These are phyloP conservation scores for Crinitomyces ghanaensis DNA, from an alignment of 805 yeast genomes.

Conservation along the genomic window DNA sequence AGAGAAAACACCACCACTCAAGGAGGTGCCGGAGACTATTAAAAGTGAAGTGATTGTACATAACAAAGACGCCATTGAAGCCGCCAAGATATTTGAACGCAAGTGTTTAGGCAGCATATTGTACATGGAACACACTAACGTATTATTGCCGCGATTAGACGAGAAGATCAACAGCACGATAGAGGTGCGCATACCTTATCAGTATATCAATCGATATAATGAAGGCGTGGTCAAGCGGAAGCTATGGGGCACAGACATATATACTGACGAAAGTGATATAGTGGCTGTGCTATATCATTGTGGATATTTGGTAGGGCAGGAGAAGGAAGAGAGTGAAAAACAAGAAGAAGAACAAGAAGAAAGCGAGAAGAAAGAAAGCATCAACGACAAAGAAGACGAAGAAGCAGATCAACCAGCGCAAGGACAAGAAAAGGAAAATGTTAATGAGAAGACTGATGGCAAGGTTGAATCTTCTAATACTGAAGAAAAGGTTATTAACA, in stretches of 20 bases:
- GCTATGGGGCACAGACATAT: constrained; percentile 88
- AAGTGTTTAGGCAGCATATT: constrained; percentile 42
- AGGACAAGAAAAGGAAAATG: constrained; percentile 10
- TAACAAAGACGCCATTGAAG: constrained; percentile 31
- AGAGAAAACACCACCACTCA: not conserved
- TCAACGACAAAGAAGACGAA: constrained; percentile 26
- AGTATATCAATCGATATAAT: constrained; percentile 31
- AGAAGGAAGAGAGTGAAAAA: constrained; percentile 15
- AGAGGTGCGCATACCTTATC: constrained; percentile 45
- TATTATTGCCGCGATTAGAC: constrained; percentile 21
- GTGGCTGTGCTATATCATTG: constrained; percentile 63
- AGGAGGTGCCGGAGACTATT: constrained; percentile 13
- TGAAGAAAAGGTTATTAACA: constrained; percentile 1
- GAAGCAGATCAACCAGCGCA: constrained; percentile 17
- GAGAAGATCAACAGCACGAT: constrained; percentile 30
- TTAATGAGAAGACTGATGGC: no score
- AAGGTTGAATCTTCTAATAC: not conserved
- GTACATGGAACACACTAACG: constrained; percentile 26
- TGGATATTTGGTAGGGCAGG: constrained; percentile 43
- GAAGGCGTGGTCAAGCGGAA: constrained; percentile 35
- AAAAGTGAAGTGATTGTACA: constrained; percentile 24
- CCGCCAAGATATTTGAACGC: constrained; percentile 34
- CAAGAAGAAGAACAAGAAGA: constrained; percentile 3
- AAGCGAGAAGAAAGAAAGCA: not conserved
- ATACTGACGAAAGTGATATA: constrained; percentile 88